Conservation (phyloP, 1,139 yeast genomes). For the Debaryomycetaceae sp. region DNA sequence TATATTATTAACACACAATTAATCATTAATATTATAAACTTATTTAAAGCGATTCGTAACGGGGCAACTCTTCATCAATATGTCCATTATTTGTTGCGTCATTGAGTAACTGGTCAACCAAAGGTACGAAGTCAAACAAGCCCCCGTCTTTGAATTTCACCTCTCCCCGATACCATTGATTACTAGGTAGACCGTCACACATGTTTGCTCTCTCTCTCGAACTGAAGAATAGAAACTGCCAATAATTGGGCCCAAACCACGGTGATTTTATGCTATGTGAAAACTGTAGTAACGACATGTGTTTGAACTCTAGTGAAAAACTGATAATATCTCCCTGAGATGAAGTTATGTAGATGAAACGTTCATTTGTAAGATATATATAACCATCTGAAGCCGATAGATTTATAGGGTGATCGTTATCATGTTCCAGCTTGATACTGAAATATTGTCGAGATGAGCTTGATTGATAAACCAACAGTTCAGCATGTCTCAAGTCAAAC, state of each 20-base stretch:
- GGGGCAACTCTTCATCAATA: slow-evolving; percentile 46
- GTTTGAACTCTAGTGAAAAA: slow-evolving; percentile 29
- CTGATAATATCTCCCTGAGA: slow-evolving; percentile 39
- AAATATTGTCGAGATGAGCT: slow-evolving; percentile 23
- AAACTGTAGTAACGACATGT: slow-evolving; percentile 20
- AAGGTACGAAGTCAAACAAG: slow-evolving; percentile 33
- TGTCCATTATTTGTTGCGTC: slow-evolving; percentile 34
- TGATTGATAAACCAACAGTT: slow-evolving; percentile 16
- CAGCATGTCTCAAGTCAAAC: slow-evolving; percentile 14
- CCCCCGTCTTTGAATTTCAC: slow-evolving; percentile 50
- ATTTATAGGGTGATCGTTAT: slow-evolving; percentile 10
- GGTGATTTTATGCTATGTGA: slow-evolving; percentile 45
- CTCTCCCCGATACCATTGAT: slow-evolving; percentile 34
- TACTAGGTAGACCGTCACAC: slow-evolving; percentile 42
- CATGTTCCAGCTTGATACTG: slow-evolving; percentile 15
- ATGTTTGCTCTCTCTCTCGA: slow-evolving; percentile 22
- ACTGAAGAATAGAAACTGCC: slow-evolving; percentile 42
- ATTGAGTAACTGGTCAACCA: slow-evolving; percentile 26
- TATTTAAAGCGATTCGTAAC: slow-evolving; percentile 18
- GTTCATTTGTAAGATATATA: slow-evolving; percentile 33
- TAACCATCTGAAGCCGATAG: slow-evolving; percentile 34
- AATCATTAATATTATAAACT: slow-evolving; percentile 1
- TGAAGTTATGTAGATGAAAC: slow-evolving; percentile 35
- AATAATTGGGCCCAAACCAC: slow-evolving; percentile 55
- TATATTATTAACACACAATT: neutral